phyloP scores from a whole-genome alignment of 345 rosid species.

The Eutrema japonicum region DNA sequence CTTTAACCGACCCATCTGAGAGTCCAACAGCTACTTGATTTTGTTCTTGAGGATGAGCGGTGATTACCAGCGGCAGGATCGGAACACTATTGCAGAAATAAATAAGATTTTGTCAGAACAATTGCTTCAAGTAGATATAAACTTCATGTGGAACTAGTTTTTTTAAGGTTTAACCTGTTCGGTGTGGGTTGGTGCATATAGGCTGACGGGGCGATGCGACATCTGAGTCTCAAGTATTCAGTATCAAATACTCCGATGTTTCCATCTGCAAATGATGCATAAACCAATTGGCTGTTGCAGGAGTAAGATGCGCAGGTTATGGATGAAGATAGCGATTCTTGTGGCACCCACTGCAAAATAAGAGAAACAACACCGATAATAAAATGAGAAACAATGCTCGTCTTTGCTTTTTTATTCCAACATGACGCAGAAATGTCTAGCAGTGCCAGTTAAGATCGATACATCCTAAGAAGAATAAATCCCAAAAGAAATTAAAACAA shows the following conservation, averaged over 20 bases:
- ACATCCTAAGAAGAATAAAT: not conserved
- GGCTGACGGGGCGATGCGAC: conserved; percentile 73
- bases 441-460: not conserved
- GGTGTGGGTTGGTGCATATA: conserved; percentile 61
- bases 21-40: conserved; percentile 79
- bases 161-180: conserved; percentile 49
- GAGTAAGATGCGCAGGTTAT: conserved; percentile 78
- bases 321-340: conserved; percentile 70
- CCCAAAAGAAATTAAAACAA: no score
- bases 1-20: conserved; percentile 80
- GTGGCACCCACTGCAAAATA: conserved; percentile 80
- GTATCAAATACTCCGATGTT: conserved; percentile 85
- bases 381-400: not conserved
- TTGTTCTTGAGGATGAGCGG: conserved; percentile 76
- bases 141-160: not conserved
- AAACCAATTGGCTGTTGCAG: conserved; percentile 84
- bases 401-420: not conserved
- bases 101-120: not conserved
- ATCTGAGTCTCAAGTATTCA: conserved; percentile 70
- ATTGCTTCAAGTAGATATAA: not conserved
- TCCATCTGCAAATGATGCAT: conserved; percentile 75
- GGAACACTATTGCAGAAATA: conserved; percentile 56
- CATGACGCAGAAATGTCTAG: not conserved
- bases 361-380: not conserved
- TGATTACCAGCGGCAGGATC: conserved; percentile 69